These are phyloP conservation scores for Ascochyta pisi DNA, from an alignment of 2,329 filamentous ascomycete species.

Conservation along the genomic window DNA sequence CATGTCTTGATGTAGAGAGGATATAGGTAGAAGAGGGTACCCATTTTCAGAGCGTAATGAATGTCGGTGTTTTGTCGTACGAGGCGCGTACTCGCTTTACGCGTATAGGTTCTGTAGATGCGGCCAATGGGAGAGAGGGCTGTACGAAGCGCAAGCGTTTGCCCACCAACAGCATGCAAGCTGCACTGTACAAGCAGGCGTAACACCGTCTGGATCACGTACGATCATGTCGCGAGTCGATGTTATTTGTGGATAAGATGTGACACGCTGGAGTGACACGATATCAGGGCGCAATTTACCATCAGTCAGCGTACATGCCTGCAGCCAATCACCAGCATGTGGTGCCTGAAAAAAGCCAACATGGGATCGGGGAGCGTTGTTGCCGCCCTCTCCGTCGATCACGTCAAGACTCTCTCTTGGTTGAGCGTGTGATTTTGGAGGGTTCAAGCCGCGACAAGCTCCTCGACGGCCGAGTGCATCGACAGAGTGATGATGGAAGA, in stretches of 20 bases:
- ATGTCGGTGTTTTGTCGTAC: background rate
- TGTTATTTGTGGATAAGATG: conserved; percentile 7
- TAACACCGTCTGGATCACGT: conserved; percentile 2
- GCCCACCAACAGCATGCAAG: background rate
- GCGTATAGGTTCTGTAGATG: background rate
- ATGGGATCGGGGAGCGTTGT: background rate
- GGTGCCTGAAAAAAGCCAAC: conserved; percentile 12
- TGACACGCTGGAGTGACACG: conserved; percentile 17
- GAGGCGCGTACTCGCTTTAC: conserved; percentile 1
- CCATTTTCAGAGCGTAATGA: background rate
- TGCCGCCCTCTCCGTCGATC: conserved; percentile 8
- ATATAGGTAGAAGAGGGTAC: background rate
- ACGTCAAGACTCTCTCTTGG: background rate
- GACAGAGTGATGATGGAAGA: background rate
- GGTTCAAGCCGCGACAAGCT: too few species aligned
- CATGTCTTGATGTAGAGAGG: background rate
- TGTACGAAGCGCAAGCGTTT: background rate
- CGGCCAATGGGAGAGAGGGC: conserved; percentile 1
- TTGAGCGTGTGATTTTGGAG: too few species aligned
- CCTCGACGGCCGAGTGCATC: background rate
- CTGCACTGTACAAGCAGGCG: background rate
- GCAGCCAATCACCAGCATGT: conserved; percentile 11
- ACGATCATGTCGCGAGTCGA: conserved; percentile 8
- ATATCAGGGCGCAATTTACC: conserved; percentile 13
- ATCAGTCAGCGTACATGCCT: conserved; percentile 16